Base-by-base conservation (phyloP, 371 early-diverging fungal genomes). In the Funneliformis caledonium region DNA sequence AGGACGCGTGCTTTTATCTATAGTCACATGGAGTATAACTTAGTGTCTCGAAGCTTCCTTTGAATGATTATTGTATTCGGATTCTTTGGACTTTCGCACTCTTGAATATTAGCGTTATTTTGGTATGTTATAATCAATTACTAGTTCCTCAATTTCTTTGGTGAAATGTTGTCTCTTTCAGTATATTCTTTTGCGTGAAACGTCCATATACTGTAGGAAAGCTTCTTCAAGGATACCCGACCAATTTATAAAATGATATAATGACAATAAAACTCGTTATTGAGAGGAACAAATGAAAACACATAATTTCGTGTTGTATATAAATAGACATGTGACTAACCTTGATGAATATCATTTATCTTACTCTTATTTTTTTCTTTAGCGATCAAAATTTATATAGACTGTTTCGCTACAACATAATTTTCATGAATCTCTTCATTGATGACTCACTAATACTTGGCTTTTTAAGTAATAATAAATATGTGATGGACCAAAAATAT, bases 1-100 rank as follows among this genome's bases (percentile, higher is more conserved):
- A 75, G 75, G 60, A 61, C 33, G 42, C 31, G 75, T 75, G 26
- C n/a, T 31, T 75, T 75, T 75, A 33, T 42, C 33, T 14, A 70
- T 70, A 33, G 19, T 43, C 45, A 70, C 43, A n/a, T 45, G 14
- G 42, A 70, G 26, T 2, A 26, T 26, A 26, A 26, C 26, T 22
- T 70, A n/a, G 31, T 31, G 42, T 70, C 19, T 14, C 10, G 2
- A 70, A 33, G 2, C 14, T 70, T 14, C 19, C 45, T 70, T 70
- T 70, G 70, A 70, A 70, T 42, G 22, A 70, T 9, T 43, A 70
- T 43, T 70, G 42, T 70, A 70, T 70, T 70, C 16, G 70, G 33
- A 42, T 70, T 10, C 2, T n/a, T 42, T 42, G 14, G n/a, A 14
- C 33, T 14, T 47, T 47, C 47, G 6, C 2, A 47, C 47, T 7